Base-by-base conservation (phyloP, 192 early-diverging fungal species). In the Geranomyces michiganensis region DNA sequence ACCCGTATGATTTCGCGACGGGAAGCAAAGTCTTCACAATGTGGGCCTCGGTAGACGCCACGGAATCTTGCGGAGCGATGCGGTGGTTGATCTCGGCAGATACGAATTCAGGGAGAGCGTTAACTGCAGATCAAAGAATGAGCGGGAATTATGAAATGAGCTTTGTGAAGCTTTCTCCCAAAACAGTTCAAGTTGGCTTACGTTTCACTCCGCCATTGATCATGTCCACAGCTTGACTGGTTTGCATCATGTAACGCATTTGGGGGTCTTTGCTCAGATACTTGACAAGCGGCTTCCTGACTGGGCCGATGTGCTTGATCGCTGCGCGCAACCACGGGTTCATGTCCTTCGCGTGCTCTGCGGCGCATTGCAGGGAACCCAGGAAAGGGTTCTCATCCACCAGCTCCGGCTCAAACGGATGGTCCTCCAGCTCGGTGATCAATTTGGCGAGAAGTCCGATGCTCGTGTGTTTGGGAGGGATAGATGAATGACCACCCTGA, bases 151-250 rank as follows among this genome's bases (percentile, higher is more conserved):
- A n/a, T 3, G 67, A 15, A 19, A 0, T 22, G 41, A 30, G 15
- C n/a, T 60, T 60, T 1, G 15, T 17, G 63, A 65, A 65, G 63
- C 47, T n/a, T n/a, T n/a, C n/a, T n/a, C n/a, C n/a, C n/a, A n/a
- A n/a, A n/a, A n/a, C n/a, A n/a, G n/a, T n/a, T n/a, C n/a, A 41
- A 41, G 36, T 10, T 41, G 36, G 36, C 71, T 1, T 62, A 75
- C 73, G 55, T 68, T 81, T 81, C 30, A 78, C 70, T 32, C 83
- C 83, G 13, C 83, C 83, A 22, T 58, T 15, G 30, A 84, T 77
- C 43, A 84, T 65, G 56, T 81, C 80, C 3, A 78, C 73, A 4
- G 83, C 83, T 64, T 82, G 79, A 21, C 76, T 65, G 8, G 83
- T 81, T 2, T 19, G 59, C 64, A 85, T 78, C 59, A 71, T 45